A percentile compares a stretch with the other conserved stretches of the same genome.
Evolutionary conservation across 805 yeast species (phyloP).

Genomic region (Lachancea waltii): DNA sequence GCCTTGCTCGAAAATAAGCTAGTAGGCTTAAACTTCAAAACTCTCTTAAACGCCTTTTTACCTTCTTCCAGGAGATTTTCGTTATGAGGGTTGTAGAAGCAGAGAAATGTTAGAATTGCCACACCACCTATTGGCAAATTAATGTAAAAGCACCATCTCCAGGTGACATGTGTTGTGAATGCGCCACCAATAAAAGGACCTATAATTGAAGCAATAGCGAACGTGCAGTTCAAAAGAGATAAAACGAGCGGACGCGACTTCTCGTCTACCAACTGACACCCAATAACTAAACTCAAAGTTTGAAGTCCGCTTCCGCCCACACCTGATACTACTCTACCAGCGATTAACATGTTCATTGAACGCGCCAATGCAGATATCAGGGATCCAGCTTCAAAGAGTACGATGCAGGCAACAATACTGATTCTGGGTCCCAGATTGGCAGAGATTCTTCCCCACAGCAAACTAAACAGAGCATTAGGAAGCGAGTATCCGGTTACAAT

Average conservation of each 20-base stretch:
- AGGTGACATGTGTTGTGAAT: conserved; percentile 47
- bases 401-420: conserved; percentile 41
- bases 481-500: conserved; percentile 47
- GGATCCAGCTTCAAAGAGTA: conserved; percentile 57
- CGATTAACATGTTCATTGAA: conserved; percentile 57
- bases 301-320: conserved; percentile 67
- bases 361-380: conserved; percentile 48
- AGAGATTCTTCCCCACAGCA: conserved; percentile 52
- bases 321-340: conserved; percentile 67
- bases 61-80: neutral
- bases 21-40: neutral
- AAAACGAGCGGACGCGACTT: conserved; percentile 21
- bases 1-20: neutral
- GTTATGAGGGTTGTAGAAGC: conserved; percentile 15
- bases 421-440: conserved; percentile 52
- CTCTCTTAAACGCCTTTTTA: neutral
- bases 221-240: conserved; percentile 27
- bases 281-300: conserved; percentile 48
- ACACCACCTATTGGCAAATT: conserved; percentile 60
- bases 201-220: conserved; percentile 44
- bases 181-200: conserved; percentile 69
- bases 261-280: conserved; percentile 33
- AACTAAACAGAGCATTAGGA: conserved; percentile 46
- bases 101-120: conserved; percentile 16
- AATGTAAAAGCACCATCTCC: conserved; percentile 75